Conservation (phyloP, 1,284 basidiomycete genomes). For the Cutaneotrichosporon sp. region DNA sequence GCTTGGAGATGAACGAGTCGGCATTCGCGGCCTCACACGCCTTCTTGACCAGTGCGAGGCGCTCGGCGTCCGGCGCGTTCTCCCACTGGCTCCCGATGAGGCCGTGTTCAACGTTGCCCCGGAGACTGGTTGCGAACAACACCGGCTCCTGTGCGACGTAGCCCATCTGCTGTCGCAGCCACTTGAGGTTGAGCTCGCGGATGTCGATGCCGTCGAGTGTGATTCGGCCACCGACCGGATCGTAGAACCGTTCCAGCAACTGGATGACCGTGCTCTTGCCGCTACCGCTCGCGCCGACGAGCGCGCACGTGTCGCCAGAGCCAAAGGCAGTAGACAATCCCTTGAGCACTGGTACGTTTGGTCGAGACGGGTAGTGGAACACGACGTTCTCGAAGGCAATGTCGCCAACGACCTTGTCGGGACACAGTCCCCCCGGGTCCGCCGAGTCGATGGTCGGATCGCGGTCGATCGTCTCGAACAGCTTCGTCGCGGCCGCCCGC, state of each 20-base stretch:
- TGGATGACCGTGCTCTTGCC: constrained; percentile 76
- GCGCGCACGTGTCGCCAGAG: constrained; percentile 68
- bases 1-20: constrained; percentile 78
- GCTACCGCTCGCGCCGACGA: constrained; percentile 86
- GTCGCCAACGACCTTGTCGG: constrained; percentile 68
- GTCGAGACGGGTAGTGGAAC: constrained; percentile 89
- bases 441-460: constrained; percentile 79
- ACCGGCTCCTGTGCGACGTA: constrained; percentile 86
- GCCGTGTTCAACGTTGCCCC: constrained; percentile 81
- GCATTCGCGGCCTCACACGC: constrained; percentile 89
- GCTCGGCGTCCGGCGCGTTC: constrained; percentile 69
- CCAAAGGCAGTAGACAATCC: constrained; percentile 56
- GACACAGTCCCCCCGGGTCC: constrained; percentile 68
- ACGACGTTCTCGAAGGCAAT: constrained; percentile 73
- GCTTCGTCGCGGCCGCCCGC: constrained; percentile 86
- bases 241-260: constrained; percentile 84
- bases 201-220: constrained; percentile 76
- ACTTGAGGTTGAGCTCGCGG: constrained; percentile 76
- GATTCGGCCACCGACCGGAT: constrained; percentile 70
- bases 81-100: constrained; percentile 73
- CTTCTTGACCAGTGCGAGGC: constrained; percentile 75
- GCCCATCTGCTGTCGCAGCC: constrained; percentile 84
- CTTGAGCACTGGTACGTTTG: constrained; percentile 78
- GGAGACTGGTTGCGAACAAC: constrained; percentile 76
- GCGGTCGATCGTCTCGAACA: constrained; percentile 85